Evolutionary conservation across 306 rosid species (phyloP).

Genomic region (barrel medic (Medicago truncatula)): DNA sequence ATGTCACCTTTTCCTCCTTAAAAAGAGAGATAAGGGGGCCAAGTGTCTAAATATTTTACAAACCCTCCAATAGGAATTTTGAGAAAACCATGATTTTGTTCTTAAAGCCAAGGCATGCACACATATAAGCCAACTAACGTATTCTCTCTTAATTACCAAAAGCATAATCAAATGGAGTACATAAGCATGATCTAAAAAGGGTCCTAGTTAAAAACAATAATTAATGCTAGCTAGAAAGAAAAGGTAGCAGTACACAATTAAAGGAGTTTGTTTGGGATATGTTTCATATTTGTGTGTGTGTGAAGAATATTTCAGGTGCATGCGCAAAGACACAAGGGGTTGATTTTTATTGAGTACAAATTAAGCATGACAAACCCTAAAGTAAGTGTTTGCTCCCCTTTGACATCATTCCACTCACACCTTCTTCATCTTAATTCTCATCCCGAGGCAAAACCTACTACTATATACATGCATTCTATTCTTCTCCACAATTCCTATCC

Average conservation of each 20-base stretch:
- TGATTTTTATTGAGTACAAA: slow-evolving; percentile 83
- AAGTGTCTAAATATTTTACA: not conserved
- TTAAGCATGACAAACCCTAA: slow-evolving; percentile 97
- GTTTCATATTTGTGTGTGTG: slow-evolving; percentile 40
- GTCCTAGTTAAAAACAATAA: slow-evolving; percentile 55
- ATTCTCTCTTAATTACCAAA: slow-evolving; percentile 50
- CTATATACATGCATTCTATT: slow-evolving; percentile 54
- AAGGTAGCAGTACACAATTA: slow-evolving; percentile 55
- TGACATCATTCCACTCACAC: slow-evolving; percentile 99
- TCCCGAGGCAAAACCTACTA: slow-evolving; percentile 83
- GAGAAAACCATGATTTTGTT: slow-evolving; percentile 42
- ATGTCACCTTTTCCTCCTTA: slow-evolving; percentile 8
- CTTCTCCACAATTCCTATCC: slow-evolving; percentile 45
- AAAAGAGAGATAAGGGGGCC: slow-evolving; percentile 21
- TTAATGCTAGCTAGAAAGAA: slow-evolving; percentile 58
- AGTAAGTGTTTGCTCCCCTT: slow-evolving; percentile 83
- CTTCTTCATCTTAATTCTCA: slow-evolving; percentile 68
- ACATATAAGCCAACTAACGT: slow-evolving; percentile 81
- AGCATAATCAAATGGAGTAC: slow-evolving; percentile 43
- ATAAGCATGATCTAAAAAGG: slow-evolving; percentile 64
- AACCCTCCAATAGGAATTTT: not conserved
- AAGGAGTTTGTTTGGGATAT: slow-evolving; percentile 60
- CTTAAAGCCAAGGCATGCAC: slow-evolving; percentile 36
- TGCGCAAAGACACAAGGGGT: slow-evolving; percentile 64
- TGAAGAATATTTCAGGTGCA: slow-evolving; percentile 95